A percentile compares a stretch with the other conserved stretches of the same genome.
Evolutionary conservation across 1,284 basidiomycete species (phyloP).

Genomic region (Schizophyllum amplum): DNA sequence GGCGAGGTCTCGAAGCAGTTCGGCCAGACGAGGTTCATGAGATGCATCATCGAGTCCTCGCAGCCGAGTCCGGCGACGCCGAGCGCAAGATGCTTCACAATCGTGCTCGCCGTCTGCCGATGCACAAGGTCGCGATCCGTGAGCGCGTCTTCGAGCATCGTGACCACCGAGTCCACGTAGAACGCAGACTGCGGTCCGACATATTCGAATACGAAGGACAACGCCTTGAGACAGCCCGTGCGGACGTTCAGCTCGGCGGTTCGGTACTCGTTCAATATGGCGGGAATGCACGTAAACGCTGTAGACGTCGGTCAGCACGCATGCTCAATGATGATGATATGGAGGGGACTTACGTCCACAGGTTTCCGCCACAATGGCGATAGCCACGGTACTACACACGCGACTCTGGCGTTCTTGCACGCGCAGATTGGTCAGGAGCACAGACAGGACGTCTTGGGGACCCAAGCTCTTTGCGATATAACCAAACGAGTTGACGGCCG

Average conservation of each 20-base stretch:
- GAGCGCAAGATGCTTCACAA: conserved; percentile 96
- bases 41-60: conserved; percentile 94
- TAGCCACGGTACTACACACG: conserved; percentile 97
- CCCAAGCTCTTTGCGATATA: conserved; percentile 99
- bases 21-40: conserved; percentile 99
- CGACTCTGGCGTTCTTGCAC: conserved; percentile 99
- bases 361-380: conserved; percentile 95
- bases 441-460: conserved; percentile 96
- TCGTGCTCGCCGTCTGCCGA: conserved; percentile 97
- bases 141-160: conserved; percentile 95
- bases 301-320: conserved; percentile 16
- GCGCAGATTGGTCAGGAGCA: conserved; percentile 92
- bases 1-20: conserved; percentile 98
- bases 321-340: conserved; percentile 3
- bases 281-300: conserved; percentile 98
- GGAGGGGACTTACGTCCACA: conserved; percentile 71
- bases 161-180: conserved; percentile 95
- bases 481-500: conserved; percentile 98
- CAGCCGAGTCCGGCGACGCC: conserved; percentile 96
- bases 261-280: conserved; percentile 97
- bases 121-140: conserved; percentile 98
- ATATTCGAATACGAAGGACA: conserved; percentile 99
- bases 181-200: conserved; percentile 99
- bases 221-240: conserved; percentile 97
- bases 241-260: conserved; percentile 97